Evolutionary conservation across 257 asterid genomes (phyloP), one percentile per base, ranked within the genome.

Genomic region (Solanum lignicaule): DNA sequence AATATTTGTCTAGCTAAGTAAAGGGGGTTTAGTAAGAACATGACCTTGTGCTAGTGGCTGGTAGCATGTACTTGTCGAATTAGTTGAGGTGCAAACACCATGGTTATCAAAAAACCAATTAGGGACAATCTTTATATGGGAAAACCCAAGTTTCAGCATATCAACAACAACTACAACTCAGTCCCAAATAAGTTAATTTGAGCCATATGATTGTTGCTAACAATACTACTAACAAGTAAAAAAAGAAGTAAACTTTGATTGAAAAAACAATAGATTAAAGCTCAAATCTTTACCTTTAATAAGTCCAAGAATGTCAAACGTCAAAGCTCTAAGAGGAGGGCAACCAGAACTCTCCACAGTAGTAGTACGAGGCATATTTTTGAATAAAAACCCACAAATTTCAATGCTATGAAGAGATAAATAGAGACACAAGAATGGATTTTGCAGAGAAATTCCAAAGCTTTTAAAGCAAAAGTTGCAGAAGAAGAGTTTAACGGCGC

Each of bases 301-400:
- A 52, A 96, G 94, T 83, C 99, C 99, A 72, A 96, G 98, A 87
- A 89, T 90, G 69, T 96, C 99, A 87, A 91, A 90, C 65, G 98
- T 93, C 85, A 96, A 65, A 68, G 97, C 98, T 91, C 99, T 95
- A 39, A 96, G 91, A 9, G 98, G 92, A 79, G 99, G 98, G 90
- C 98, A 95, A 60, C 97, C 98, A 32, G 95, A 93, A 89, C 89
- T 89, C 88, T 95, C 99, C 87, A 93, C 41, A 65, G 96, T 92
- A 39, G 94, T 92, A 5, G 98, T 96, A 36, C 98, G 98, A 20
- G 99, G 99, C 99, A 96, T 95, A 27, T 16, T 31, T 18, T 82
- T 9, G 16, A 21, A 5, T 21, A 35, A 74, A 43, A 73, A 3
- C 41, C 78, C 13, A 73, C 9, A 31, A 73, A 73, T 21, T 9